Conservation (phyloP, 208 protist genomes). For the Trichomonas tenax region DNA sequence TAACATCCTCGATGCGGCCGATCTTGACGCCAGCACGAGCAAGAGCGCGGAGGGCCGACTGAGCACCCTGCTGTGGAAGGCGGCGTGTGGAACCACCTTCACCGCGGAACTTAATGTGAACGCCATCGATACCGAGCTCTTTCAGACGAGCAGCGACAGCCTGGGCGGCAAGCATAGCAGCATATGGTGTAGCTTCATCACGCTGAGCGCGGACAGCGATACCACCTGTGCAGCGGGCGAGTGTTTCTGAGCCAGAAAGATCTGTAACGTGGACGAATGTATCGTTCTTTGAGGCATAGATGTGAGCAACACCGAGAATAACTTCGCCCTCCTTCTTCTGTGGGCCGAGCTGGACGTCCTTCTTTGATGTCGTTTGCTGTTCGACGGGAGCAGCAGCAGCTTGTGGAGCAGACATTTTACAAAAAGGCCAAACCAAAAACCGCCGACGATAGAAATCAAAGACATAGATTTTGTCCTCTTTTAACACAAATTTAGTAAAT, state of each 20-base stretch:
- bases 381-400: background rate
- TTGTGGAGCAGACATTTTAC: background rate
- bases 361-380: background rate
- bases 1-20: constrained; percentile 99
- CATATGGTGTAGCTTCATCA: constrained; percentile 99
- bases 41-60: constrained; percentile 95
- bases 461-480: no score
- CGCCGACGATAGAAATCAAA: background rate
- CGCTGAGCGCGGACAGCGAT: constrained; percentile 99
- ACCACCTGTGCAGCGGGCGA: constrained; percentile 93
- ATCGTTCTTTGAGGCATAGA: constrained; percentile 99
- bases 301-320: constrained; percentile 91
- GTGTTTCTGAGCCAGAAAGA: constrained; percentile 93
- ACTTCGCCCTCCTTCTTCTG: background rate
- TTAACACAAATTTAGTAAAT: no score
- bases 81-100: background rate
- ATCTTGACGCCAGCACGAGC: constrained; percentile 97
- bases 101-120: constrained; percentile 12
- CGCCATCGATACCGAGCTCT: background rate
- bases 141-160: constrained; percentile 84
- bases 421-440: background rate
- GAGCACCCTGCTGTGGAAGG: constrained; percentile 59
- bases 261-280: constrained; percentile 99
- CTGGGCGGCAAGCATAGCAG: constrained; percentile 98
- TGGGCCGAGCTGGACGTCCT: background rate